Evolutionary conservation across 306 rosid species (phyloP).

Genomic region (Trifolium pratense): DNA sequence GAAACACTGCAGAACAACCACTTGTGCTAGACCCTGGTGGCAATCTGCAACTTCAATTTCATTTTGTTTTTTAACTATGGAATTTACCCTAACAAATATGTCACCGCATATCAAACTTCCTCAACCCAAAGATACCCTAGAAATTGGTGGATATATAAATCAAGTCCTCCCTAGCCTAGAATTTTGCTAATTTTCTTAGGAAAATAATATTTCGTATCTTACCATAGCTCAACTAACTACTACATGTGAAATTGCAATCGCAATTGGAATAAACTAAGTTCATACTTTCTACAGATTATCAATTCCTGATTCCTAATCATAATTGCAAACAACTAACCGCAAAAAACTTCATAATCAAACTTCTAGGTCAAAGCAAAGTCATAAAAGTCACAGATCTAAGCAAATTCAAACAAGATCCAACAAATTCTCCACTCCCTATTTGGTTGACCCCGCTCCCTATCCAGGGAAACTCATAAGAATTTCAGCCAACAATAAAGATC

Average conservation of each 20-base stretch:
- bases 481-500: too few species aligned
- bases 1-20: background rate
- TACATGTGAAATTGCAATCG: constrained; percentile 36
- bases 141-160: constrained; percentile 26
- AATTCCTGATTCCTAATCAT: constrained; percentile 10
- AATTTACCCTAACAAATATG: background rate
- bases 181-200: constrained; percentile 18
- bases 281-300: constrained; percentile 26
- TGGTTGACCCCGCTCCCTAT: too few species aligned
- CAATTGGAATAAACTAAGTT: constrained; percentile 23
- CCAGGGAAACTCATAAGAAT: too few species aligned
- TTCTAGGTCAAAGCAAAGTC: too few species aligned
- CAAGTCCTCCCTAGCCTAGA: constrained; percentile 29
- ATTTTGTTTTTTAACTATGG: too few species aligned
- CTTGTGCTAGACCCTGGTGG: background rate
- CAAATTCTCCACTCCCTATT: too few species aligned
- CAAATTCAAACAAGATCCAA: too few species aligned
- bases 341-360: too few species aligned
- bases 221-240: constrained; percentile 28
- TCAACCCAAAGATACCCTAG: constrained; percentile 17
- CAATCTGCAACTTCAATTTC: background rate
- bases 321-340: background rate
- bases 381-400: too few species aligned
- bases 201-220: constrained; percentile 2
- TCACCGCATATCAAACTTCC: constrained; percentile 9